Conservation (phyloP, 495 filamentous ascomycete genomes). For the Aspergillus leporis region DNA sequence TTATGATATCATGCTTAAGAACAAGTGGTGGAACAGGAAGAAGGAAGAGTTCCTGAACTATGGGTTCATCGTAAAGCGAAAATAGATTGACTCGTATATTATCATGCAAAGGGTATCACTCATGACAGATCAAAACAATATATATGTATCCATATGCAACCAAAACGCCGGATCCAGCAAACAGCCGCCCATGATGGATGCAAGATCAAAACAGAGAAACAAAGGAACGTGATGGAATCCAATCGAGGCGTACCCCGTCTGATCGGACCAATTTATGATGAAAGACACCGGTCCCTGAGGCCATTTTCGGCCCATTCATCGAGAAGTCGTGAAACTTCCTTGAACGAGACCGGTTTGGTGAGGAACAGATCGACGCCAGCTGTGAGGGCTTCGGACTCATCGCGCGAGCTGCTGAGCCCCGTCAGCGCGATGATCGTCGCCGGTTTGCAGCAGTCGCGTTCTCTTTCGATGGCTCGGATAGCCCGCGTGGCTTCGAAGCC, state of each 20-base stretch:
- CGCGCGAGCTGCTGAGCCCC: constrained; percentile 61
- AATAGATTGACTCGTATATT: neutral
- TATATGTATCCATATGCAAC: neutral
- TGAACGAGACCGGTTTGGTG: constrained; percentile 67
- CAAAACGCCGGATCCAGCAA: neutral
- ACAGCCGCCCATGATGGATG: neutral
- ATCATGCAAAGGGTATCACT: constrained; percentile 13
- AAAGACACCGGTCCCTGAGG: constrained; percentile 2
- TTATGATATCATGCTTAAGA: too few relatives aligned
- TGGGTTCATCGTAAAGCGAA: too few relatives aligned
- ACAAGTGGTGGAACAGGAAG: too few relatives aligned
- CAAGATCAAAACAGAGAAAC: neutral
- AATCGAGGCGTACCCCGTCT: neutral
- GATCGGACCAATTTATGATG: neutral
- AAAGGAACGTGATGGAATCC: neutral
- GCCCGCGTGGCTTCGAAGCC: constrained; percentile 71
- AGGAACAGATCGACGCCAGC: constrained; percentile 72
- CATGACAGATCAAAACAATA: neutral
- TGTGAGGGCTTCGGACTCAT: constrained; percentile 64
- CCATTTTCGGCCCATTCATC: constrained; percentile 47
- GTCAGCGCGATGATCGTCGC: constrained; percentile 70
- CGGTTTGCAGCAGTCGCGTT: constrained; percentile 34
- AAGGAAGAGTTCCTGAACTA: too few relatives aligned
- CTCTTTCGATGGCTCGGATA: constrained; percentile 63
- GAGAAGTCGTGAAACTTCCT: constrained; percentile 47